Percentiles rank a stretch among this genome's conserved stretches.
Evolutionary conservation across 495 filamentous ascomycete genomes (phyloP).

Genomic region (Peziza echinospora): DNA sequence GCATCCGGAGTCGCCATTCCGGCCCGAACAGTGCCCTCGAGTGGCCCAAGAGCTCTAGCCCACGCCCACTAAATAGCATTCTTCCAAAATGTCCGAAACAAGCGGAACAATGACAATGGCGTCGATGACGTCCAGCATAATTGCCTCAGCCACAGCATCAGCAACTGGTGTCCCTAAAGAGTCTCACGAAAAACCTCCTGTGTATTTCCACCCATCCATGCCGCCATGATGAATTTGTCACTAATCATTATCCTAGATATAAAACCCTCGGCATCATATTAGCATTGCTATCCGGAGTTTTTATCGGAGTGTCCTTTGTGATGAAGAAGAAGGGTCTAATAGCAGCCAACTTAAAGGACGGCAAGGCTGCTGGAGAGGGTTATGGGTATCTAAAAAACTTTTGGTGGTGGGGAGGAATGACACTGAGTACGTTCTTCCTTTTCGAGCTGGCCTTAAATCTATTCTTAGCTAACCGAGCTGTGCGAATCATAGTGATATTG

Average conservation of each 20-base stretch:
- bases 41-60: too few relatives aligned
- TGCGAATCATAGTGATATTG: conserved; percentile 40
- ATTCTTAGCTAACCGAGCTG: not conserved
- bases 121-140: not conserved
- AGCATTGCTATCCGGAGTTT: conserved; percentile 70
- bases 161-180: not conserved
- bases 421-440: conserved; percentile 31
- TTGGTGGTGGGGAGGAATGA: conserved; percentile 95
- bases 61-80: too few relatives aligned
- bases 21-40: too few relatives aligned
- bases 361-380: conserved; percentile 74
- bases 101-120: not conserved
- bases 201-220: not conserved
- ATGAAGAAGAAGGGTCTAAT: conserved; percentile 83
- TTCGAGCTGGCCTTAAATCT: not conserved
- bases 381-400: conserved; percentile 94
- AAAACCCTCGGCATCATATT: conserved; percentile 76
- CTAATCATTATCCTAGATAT: conserved; percentile 26
- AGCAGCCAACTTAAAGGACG: conserved; percentile 83
- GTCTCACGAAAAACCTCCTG: not conserved
- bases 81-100: too few relatives aligned
- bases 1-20: too few relatives aligned
- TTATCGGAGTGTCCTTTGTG: conserved; percentile 91
- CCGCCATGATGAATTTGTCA: not conserved
- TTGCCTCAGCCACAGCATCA: not conserved